Evolutionary conservation across 2,329 filamentous ascomycete genomes (phyloP).

Genomic region (Huntiella savannae): DNA sequence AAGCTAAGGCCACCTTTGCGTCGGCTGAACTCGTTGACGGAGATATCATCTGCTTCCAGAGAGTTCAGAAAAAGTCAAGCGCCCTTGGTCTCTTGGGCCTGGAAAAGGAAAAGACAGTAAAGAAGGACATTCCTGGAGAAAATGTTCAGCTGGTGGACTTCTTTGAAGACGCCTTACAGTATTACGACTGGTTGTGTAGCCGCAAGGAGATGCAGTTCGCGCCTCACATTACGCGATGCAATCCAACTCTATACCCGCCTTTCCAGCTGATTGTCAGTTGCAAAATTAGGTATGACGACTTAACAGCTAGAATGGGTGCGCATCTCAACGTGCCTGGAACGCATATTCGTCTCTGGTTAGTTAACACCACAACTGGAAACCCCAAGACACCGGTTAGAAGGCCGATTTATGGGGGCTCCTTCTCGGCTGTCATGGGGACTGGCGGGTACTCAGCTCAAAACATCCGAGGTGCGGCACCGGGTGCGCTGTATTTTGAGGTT

Average conservation of each 20-base stretch:
- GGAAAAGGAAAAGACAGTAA: slow-evolving; percentile 4
- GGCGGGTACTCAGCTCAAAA: slow-evolving; percentile 52
- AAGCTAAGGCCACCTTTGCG: slow-evolving; percentile 73
- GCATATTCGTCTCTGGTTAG: slow-evolving; percentile 79
- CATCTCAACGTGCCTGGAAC: slow-evolving; percentile 60
- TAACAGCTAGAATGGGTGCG: slow-evolving; percentile 67
- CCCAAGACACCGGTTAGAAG: slow-evolving; percentile 56
- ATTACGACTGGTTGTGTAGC: slow-evolving; percentile 85
- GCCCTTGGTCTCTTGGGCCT: neutral
- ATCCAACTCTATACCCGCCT: slow-evolving; percentile 36
- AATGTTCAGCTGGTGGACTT: slow-evolving; percentile 23
- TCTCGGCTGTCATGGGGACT: slow-evolving; percentile 61
- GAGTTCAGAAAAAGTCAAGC: slow-evolving; percentile 29
- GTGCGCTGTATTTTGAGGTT: slow-evolving; percentile 80
- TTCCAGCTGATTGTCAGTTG: slow-evolving; percentile 68
- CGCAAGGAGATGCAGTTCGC: slow-evolving; percentile 63
- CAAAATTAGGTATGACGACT: slow-evolving; percentile 76
- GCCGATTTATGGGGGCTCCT: slow-evolving; percentile 47
- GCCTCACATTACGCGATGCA: slow-evolving; percentile 41
- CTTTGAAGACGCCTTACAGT: slow-evolving; percentile 57
- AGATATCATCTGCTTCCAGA: slow-evolving; percentile 91
- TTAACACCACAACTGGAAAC: slow-evolving; percentile 57
- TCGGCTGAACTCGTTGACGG: slow-evolving; percentile 91
- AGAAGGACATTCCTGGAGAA: neutral
- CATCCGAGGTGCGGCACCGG: slow-evolving; percentile 41